These are phyloP conservation scores for Seiridium unicorne DNA, from an alignment of 2,329 filamentous ascomycete species.

Conservation along the genomic window DNA sequence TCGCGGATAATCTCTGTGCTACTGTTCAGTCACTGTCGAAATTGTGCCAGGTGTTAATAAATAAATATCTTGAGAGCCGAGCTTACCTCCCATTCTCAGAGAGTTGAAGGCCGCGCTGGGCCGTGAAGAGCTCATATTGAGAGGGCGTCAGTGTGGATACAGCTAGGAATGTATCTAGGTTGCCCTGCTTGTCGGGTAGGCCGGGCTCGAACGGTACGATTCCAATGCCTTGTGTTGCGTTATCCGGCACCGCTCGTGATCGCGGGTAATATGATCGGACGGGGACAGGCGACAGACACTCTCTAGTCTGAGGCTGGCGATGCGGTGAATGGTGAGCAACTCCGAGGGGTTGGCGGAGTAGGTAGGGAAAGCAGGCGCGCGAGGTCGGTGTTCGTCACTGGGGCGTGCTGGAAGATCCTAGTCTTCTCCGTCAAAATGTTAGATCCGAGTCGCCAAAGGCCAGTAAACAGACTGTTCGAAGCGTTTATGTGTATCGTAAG, in stretches of 20 bases:
- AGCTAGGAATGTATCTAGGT: not conserved
- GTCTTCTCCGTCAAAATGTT: not conserved
- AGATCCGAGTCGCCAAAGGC: not conserved
- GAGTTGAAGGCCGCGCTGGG: constrained; percentile 77
- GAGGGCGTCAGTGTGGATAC: not conserved
- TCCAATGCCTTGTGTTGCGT: too few species aligned
- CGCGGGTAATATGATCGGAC: not conserved
- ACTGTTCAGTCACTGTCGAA: constrained; percentile 14
- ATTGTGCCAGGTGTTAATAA: constrained; percentile 11
- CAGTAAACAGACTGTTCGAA: not conserved
- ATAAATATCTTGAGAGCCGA: constrained; percentile 16
- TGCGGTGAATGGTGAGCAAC: not conserved
- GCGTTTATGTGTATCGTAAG: not conserved
- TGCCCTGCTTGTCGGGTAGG: not conserved
- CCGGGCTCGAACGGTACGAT: too few species aligned
- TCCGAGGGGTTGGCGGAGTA: not conserved
- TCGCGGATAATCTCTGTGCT: constrained; percentile 89
- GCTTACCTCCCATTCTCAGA: constrained; percentile 95
- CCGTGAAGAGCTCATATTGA: constrained; percentile 77
- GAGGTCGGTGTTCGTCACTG: not conserved
- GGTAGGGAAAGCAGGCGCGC: not conserved
- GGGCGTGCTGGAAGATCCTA: not conserved
- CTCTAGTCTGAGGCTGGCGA: not conserved
- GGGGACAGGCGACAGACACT: too few species aligned
- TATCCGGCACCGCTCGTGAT: not conserved